Conservation (phyloP, 2,329 filamentous ascomycete species). For the Neocucurbitaria cava region DNA sequence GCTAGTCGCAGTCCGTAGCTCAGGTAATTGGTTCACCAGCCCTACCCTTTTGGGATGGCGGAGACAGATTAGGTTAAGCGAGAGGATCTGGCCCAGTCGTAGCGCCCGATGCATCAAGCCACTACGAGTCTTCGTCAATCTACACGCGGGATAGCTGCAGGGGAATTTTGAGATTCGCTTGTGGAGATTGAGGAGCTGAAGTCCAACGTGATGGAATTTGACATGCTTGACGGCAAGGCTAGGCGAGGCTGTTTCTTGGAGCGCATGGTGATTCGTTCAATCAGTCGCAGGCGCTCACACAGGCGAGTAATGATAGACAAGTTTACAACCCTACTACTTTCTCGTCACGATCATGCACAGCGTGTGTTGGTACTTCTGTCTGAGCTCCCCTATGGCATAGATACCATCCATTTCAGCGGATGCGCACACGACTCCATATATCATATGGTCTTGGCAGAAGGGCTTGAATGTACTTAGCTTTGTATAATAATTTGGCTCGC, state of each 20-base stretch:
- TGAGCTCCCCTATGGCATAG: neutral
- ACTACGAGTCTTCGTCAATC: neutral
- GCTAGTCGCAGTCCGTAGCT: neutral
- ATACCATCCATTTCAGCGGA: neutral
- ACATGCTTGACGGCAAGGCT: neutral
- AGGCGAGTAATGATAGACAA: neutral
- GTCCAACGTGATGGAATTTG: neutral
- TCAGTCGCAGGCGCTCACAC: neutral
- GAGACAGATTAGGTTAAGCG: neutral
- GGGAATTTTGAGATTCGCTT: neutral
- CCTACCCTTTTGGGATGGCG: neutral
- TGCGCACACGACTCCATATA: neutral
- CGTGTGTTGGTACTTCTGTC: neutral
- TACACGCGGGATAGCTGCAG: neutral
- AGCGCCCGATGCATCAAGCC: neutral
- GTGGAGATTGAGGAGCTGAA: slow-evolving; percentile 2
- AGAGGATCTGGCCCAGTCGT: neutral
- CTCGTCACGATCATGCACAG: neutral
- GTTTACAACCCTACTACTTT: neutral
- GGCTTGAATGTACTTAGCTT: neutral
- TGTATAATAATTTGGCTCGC: neutral
- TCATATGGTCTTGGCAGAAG: neutral
- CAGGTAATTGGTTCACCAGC: neutral
- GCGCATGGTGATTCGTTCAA: neutral
- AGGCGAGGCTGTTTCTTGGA: neutral